Conservation (phyloP, 225 moss, liverwort and hornwort genomes). For the Marchantia paleacea region DNA sequence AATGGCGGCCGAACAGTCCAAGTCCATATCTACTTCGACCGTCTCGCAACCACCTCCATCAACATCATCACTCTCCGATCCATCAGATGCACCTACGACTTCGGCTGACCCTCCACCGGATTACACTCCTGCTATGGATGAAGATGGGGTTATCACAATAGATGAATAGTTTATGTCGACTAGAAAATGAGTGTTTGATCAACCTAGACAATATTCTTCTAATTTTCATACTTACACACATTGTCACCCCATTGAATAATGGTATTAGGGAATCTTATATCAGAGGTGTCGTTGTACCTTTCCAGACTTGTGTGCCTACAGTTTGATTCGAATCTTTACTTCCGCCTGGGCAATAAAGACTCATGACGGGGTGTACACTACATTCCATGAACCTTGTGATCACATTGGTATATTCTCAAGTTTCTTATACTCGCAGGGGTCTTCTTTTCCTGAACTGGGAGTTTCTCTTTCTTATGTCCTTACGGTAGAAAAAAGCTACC, state of each 20-base stretch:
- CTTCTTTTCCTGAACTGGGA: too few relatives aligned
- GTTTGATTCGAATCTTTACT: neutral
- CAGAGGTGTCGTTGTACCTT: neutral
- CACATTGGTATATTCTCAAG: neutral
- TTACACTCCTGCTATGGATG: conserved; percentile 2
- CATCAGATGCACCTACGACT: conserved; percentile 20
- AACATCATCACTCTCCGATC: conserved; percentile 39
- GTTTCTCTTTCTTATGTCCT: too few relatives aligned
- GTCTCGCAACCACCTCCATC: conserved; percentile 41
- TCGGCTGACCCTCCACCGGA: neutral
- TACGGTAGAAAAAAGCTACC: too few relatives aligned
- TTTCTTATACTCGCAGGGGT: neutral
- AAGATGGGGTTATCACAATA: conserved; percentile 23
- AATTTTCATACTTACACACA: neutral
- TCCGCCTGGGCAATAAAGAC: conserved; percentile 6
- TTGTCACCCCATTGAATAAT: neutral
- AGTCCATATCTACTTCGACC: neutral
- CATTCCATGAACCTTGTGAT: neutral
- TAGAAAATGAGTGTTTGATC: neutral
- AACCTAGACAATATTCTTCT: neutral
- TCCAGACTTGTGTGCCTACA: neutral
- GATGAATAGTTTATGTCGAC: conserved; percentile 3
- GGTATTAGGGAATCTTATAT: neutral
- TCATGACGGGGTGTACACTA: conserved; percentile 10
- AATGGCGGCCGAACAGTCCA: conserved; percentile 31